Base-by-base conservation (phyloP, 1,139 yeast species). In the Suhomyces bribrorum region DNA sequence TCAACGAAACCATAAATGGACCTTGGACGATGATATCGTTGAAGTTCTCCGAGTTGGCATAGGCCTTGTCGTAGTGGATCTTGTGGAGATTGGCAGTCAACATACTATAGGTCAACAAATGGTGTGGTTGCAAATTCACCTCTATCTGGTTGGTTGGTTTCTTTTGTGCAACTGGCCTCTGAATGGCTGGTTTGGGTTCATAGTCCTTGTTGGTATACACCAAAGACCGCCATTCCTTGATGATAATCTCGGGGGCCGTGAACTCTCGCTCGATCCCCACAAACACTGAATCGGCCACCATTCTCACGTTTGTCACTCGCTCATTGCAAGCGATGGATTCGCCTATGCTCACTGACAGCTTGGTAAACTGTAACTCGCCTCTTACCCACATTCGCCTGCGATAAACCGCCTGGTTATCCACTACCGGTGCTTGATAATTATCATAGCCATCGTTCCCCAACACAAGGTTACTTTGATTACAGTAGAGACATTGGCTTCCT, bases 401-500 rank as follows among this genome's bases (percentile, higher is more conserved):
- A 54, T 68, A 87, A 5, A 62, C 52, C 3, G 51, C 38, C 5
- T 52, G 51, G 5, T 44, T 43, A 2, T 30, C 33, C 29, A 45
- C 51, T 1, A 43, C 30, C 1, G 96, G 96, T 1, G 92, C 81
- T 57, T 86, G 95, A 50, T 83, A 79, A 40, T 81, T 72, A 49
- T 86, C 95, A 59, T 87, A 90, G 0, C 97, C 97, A 58, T 90
- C 97, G 2, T 53, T 33, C 0, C 85, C 82, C 17, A 87, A 54
- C 3, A 58, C 59, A 0, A 47, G 37, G 47, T 80, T 88, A 17
- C 62, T 56, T 29, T 75, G 79, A 26, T 71, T 62, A 58, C 80
- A 81, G 57, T 74, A 87, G 3, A 84, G 59, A 41, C 88, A 71
- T 47, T 86, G 89, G 46, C 77, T 81, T 0, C 95, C 95, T 9